phyloP scores from a whole-genome alignment of 192 early-diverging fungal genomes.

The Coemansia pectinata region DNA sequence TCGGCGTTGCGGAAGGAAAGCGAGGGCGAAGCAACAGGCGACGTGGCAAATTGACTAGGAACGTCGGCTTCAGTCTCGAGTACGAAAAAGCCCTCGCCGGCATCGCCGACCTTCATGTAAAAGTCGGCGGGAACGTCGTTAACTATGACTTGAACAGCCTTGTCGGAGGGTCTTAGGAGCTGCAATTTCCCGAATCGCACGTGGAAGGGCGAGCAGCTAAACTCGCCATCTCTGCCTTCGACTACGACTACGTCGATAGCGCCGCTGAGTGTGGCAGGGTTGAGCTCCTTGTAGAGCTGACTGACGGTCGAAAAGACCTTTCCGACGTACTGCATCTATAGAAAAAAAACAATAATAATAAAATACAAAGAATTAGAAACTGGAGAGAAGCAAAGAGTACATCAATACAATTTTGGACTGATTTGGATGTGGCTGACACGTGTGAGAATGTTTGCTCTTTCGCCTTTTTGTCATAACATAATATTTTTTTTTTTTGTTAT shows the following conservation, averaged over 20 bases:
- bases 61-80: slow-evolving; percentile 89
- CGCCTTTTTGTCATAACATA: background rate
- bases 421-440: slow-evolving; percentile 1
- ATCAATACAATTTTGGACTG: background rate
- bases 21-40: slow-evolving; percentile 74
- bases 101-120: slow-evolving; percentile 97
- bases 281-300: slow-evolving; percentile 93
- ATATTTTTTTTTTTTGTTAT: background rate
- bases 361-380: background rate
- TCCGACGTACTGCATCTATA: slow-evolving; percentile 63
- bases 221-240: slow-evolving; percentile 74
- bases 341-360: slow-evolving; percentile 6
- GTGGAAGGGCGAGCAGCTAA: slow-evolving; percentile 95
- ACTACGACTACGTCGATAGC: slow-evolving; percentile 99
- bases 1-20: slow-evolving; percentile 31
- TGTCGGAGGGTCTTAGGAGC: slow-evolving; percentile 87
- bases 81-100: slow-evolving; percentile 98
- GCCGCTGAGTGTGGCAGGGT: slow-evolving; percentile 94
- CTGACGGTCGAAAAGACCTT: slow-evolving; percentile 76
- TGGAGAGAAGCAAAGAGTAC: slow-evolving; percentile 2
- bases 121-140: slow-evolving; percentile 76
- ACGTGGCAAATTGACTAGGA: slow-evolving; percentile 91
- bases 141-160: slow-evolving; percentile 84
- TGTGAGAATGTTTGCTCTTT: background rate
- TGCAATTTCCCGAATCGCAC: slow-evolving; percentile 97